phyloP scores from a whole-genome alignment of 1,139 yeast species.

The Pichia sp. region DNA sequence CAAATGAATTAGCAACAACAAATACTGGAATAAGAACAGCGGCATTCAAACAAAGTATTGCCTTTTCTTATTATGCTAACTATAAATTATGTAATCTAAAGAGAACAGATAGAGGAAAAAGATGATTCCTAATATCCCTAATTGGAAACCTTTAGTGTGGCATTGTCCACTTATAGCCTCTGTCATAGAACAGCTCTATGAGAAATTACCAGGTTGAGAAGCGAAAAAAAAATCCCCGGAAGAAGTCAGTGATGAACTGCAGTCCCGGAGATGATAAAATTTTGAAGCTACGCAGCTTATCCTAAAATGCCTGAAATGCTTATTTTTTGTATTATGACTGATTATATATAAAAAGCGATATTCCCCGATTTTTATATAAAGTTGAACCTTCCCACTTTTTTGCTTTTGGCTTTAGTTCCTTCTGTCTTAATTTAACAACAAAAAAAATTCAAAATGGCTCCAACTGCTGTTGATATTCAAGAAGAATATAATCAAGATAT shows the following conservation, averaged over 20 bases:
- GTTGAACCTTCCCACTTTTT: not conserved
- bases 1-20: constrained; percentile 2
- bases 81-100: constrained; percentile 45
- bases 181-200: too few species aligned
- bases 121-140: too few species aligned
- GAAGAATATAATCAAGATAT: constrained; percentile 22
- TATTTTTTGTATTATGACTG: not conserved
- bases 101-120: not conserved
- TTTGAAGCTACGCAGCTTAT: not conserved
- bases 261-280: not conserved
- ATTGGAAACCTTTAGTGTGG: too few species aligned
- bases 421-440: not conserved
- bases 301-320: not conserved
- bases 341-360: not conserved
- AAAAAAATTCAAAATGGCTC: constrained; percentile 23
- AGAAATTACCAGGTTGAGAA: too few species aligned
- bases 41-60: constrained; percentile 38
- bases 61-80: constrained; percentile 66
- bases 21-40: constrained; percentile 22
- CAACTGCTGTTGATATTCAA: constrained; percentile 29
- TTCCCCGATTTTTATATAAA: not conserved
- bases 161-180: too few species aligned
- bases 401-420: not conserved
- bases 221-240: not conserved
- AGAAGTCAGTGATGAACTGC: not conserved